phyloP scores from a whole-genome alignment of 495 filamentous ascomycete species.

The Lophiostoma macrostomum region DNA sequence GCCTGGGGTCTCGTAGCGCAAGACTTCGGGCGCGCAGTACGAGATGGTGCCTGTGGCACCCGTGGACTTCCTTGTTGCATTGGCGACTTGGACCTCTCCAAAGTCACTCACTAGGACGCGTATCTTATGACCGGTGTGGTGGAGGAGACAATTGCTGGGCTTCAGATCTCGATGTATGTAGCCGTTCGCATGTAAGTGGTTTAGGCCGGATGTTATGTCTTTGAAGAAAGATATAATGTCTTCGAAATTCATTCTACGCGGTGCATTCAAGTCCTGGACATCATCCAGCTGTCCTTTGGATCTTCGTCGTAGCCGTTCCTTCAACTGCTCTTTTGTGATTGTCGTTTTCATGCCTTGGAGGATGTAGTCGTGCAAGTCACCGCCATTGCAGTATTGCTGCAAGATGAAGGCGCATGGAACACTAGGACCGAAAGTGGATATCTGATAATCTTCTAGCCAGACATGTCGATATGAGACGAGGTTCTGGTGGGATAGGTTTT shows the following conservation, averaged over 20 bases:
- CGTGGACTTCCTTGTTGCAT: conserved; percentile 76
- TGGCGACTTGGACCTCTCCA: conserved; percentile 85
- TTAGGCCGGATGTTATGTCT: conserved; percentile 87
- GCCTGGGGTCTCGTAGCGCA: conserved; percentile 61
- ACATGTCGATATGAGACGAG: conserved; percentile 96
- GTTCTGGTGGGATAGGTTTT: conserved; percentile 88
- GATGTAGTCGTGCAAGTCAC: conserved; percentile 87
- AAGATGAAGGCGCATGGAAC: conserved; percentile 95
- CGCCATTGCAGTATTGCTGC: conserved; percentile 93
- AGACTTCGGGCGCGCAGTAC: conserved; percentile 93
- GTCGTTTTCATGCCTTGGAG: conserved; percentile 60
- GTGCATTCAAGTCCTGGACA: conserved; percentile 48
- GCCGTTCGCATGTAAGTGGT: conserved; percentile 85
- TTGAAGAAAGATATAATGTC: conserved; percentile 96
- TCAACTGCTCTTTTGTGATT: conserved; percentile 71
- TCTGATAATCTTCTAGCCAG: conserved; percentile 87
- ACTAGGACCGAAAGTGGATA: conserved; percentile 79
- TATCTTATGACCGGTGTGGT: conserved; percentile 64
- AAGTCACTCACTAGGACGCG: conserved; percentile 93
- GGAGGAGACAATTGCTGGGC: conserved; percentile 91
- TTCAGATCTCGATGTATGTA: conserved; percentile 97
- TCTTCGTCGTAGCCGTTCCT: conserved; percentile 76
- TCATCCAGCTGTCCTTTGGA: conserved; percentile 63
- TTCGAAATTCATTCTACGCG: conserved; percentile 73
- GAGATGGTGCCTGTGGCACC: conserved; percentile 95